A percentile compares a stretch with the other conserved stretches of the same genome.
These are phyloP conservation scores for Arthromyces matolae DNA, from an alignment of 768 basidiomycete species.

Conservation along the genomic window DNA sequence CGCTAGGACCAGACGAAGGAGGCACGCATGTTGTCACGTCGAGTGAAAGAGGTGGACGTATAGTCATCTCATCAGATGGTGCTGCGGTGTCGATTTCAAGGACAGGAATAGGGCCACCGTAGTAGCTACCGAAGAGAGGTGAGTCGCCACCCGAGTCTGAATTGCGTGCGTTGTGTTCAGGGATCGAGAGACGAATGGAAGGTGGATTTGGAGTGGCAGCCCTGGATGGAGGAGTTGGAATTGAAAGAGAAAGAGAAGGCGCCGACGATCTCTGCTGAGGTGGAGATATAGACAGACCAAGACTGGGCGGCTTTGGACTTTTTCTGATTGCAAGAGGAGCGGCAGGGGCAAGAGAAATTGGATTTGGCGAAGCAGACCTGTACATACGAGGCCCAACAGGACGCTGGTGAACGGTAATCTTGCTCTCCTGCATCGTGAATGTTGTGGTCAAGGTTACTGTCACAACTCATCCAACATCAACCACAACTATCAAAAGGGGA, in stretches of 20 bases:
- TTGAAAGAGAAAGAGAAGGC: conserved; percentile 25
- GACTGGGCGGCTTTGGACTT: conserved; percentile 17
- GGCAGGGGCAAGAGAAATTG: conserved; percentile 25
- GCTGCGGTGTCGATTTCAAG: conserved; percentile 20
- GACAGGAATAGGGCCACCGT: conserved; percentile 35
- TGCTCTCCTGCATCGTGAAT: conserved; percentile 23
- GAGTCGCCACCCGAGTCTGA: conserved; percentile 23
- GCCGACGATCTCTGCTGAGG: conserved; percentile 28
- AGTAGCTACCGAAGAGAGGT: conserved; percentile 36
- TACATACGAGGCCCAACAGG: conserved; percentile 51
- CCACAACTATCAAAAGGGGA: conserved; percentile 28
- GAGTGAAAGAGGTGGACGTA: conserved; percentile 32
- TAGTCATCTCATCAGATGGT: conserved; percentile 39
- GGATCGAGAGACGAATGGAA: conserved; percentile 28
- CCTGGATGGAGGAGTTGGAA: conserved; percentile 23
- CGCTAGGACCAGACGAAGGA: conserved; percentile 26
- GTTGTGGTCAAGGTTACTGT: conserved; percentile 28
- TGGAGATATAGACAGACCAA: conserved; percentile 9
- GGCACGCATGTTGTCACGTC: conserved; percentile 25
- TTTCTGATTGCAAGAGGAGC: conserved; percentile 28
- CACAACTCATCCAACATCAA: conserved; percentile 20
- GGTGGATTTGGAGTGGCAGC: conserved; percentile 28
- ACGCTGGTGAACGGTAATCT: conserved; percentile 25
- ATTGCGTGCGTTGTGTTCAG: conserved; percentile 17
- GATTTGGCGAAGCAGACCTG: conserved; percentile 35